phyloP scores from a whole-genome alignment of 2,329 filamentous ascomycete species.

The Sordariomycetes sp. region DNA sequence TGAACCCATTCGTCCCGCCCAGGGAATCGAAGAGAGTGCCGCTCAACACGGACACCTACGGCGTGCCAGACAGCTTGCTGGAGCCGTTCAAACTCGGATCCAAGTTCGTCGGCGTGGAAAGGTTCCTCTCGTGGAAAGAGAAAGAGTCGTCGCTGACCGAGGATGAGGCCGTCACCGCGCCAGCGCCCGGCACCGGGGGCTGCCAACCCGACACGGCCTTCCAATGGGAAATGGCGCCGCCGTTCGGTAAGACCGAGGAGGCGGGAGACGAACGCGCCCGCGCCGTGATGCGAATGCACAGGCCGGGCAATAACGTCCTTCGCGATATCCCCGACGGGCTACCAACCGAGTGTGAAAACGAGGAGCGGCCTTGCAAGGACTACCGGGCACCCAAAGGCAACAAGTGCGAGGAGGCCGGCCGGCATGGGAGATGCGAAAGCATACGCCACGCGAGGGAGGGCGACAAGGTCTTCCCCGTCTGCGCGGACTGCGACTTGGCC shows the following conservation, averaged over 20 bases:
- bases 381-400: neutral
- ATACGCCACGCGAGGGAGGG: neutral
- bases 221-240: too few species aligned
- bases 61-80: neutral
- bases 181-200: too few species aligned
- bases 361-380: neutral
- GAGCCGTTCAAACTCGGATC: neutral
- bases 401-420: neutral
- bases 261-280: neutral
- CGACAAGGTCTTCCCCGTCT: slow-evolving; percentile 7
- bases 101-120: neutral
- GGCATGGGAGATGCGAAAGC: neutral
- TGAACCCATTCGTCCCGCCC: neutral
- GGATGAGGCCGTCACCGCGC: neutral
- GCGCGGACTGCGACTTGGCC: slow-evolving; percentile 13
- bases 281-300: neutral
- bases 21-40: neutral
- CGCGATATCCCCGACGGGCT: slow-evolving; percentile 6
- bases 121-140: neutral
- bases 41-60: neutral
- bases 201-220: neutral
- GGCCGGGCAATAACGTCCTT: slow-evolving; percentile 7
- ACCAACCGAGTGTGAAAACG: neutral
- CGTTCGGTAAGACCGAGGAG: too few species aligned
- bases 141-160: neutral